Evolutionary conservation across 495 filamentous ascomycete species (phyloP), one percentile per base, ranked within the genome.

Genomic region (Sphaerosporella brunnea): DNA sequence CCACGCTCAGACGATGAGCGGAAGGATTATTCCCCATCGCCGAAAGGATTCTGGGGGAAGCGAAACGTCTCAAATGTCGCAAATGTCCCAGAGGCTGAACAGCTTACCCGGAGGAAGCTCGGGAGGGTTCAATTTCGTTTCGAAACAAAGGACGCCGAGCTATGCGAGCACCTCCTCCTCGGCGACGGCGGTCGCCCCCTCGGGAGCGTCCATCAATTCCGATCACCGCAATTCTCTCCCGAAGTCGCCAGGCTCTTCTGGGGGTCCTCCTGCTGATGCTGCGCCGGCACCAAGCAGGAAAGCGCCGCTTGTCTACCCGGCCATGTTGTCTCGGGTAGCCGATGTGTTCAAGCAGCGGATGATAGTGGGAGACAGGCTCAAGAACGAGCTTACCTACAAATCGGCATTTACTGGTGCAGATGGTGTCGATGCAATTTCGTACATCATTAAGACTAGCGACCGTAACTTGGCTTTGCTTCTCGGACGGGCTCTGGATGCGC

Each of bases 381-480:
- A 99, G 72, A 95, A 99, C 69, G 88, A 84, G 25, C 66, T 99
- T 36, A 85, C 87, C 0, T 99, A 99, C 67, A 94, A 93, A 64
- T 92, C 84, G 63, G 84, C 87, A 2, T 99, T 99, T 61, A 83
- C 81, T 38, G 92, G 92, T 47, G 74, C 80, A 23, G 90, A 99
- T 63, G 90, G 92, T 18, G 92, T 99, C 23, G 92, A 96, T 64
- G 68, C 94, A 52, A 84, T 99, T 43, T 77, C 79, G 2, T 84
- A 82, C 57, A 96, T 96, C 54, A 95, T 96, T 61, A 81, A 88
- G 63, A 99, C 92, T 0, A 93, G 80, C 9, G 92, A 99, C 64
- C 77, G 92, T 42, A 99, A 95, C 58, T 68, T 99, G 52, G 90
- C 92, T 34, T 67, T 99, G 47, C 75, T 99, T 9, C 65, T 99